A percentile compares a stretch with the other conserved stretches of the same genome.
These are phyloP conservation scores for Aspergillus proliferans DNA, from an alignment of 2,329 filamentous ascomycete species.

Conservation along the genomic window DNA sequence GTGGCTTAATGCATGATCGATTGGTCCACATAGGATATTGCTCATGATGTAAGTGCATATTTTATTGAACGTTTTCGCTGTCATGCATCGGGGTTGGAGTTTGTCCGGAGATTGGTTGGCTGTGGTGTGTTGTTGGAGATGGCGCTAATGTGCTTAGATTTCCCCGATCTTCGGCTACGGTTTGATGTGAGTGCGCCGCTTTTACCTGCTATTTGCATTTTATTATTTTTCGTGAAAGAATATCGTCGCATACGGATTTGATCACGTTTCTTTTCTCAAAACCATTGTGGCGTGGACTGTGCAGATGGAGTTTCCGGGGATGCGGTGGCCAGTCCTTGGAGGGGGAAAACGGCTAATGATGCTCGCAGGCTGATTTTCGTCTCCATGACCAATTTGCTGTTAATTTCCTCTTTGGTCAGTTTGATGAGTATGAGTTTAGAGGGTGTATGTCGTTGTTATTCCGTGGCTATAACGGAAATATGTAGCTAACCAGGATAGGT, in stretches of 20 bases:
- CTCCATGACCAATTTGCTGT: slow-evolving; percentile 54
- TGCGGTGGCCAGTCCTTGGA: background rate
- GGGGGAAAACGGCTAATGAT: slow-evolving; percentile 9
- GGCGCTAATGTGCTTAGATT: slow-evolving; percentile 33
- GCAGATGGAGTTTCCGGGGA: background rate
- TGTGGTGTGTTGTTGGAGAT: slow-evolving; percentile 31
- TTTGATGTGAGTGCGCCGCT: slow-evolving; percentile 23
- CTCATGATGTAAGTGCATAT: slow-evolving; percentile 29
- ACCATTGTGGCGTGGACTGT: background rate
- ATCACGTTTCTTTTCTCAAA: slow-evolving; percentile 29
- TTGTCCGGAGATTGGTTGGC: slow-evolving; percentile 32
- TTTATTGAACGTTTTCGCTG: slow-evolving; percentile 16
- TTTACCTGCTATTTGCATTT: background rate
- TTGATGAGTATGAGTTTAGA: slow-evolving; percentile 53
- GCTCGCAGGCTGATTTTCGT: slow-evolving; percentile 50
- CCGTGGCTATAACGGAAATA: background rate
- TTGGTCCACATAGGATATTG: slow-evolving; percentile 34
- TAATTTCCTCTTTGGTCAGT: slow-evolving; percentile 55
- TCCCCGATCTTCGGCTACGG: slow-evolving; percentile 36
- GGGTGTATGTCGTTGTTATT: slow-evolving; percentile 35
- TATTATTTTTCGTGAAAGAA: background rate
- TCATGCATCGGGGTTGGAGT: slow-evolving; percentile 24
- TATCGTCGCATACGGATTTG: slow-evolving; percentile 23
- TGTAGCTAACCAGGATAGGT: slow-evolving; percentile 31
- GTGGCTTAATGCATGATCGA: slow-evolving; percentile 32